These are phyloP conservation scores for Hemerocallis citrina DNA, from an alignment of 106 monocot genomes.

Conservation along the genomic window DNA sequence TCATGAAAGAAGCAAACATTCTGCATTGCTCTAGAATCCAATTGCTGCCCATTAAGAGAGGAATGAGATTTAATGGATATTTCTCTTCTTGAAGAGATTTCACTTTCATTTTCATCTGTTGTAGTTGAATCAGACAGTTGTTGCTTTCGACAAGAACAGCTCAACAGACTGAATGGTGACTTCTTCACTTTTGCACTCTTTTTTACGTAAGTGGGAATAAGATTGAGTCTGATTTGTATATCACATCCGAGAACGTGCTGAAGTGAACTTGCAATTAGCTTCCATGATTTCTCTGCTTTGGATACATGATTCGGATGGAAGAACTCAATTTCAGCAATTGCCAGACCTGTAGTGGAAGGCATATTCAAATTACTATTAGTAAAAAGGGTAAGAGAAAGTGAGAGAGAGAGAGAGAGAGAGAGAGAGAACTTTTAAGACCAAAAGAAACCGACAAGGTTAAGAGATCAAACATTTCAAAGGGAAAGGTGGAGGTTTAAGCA, in stretches of 20 bases:
- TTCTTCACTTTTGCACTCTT: conserved; percentile 39
- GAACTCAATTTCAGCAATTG: conserved; percentile 82
- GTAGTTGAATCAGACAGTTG: conserved; percentile 36
- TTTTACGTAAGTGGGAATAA: conserved; percentile 24
- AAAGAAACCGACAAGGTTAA: no score
- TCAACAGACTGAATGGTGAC: conserved; percentile 57
- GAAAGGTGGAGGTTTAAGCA: no score
- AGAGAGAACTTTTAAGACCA: no score
- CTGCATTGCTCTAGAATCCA: conserved; percentile 6
- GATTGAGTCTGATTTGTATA: conserved; percentile 63
- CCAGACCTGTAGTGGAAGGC: conserved; percentile 44
- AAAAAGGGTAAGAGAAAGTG: no score
- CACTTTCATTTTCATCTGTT: conserved; percentile 37
- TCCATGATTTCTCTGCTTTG: conserved; percentile 69
- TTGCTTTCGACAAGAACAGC: conserved; percentile 65
- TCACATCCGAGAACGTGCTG: conserved; percentile 61
- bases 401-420: no score
- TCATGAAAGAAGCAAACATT: conserved; percentile 12
- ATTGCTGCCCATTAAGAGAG: conserved; percentile 18
- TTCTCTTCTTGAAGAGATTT: conserved; percentile 27
- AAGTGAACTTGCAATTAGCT: conserved; percentile 60
- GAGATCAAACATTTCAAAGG: no score
- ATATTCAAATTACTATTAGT: background rate
- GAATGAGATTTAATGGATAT: conserved; percentile 14
- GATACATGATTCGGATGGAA: conserved; percentile 48